Percentiles rank a stretch among this genome's conserved stretches.
Conservation (phyloP, 1,284 basidiomycete genomes). For the Austropuccinia psidii region DNA sequence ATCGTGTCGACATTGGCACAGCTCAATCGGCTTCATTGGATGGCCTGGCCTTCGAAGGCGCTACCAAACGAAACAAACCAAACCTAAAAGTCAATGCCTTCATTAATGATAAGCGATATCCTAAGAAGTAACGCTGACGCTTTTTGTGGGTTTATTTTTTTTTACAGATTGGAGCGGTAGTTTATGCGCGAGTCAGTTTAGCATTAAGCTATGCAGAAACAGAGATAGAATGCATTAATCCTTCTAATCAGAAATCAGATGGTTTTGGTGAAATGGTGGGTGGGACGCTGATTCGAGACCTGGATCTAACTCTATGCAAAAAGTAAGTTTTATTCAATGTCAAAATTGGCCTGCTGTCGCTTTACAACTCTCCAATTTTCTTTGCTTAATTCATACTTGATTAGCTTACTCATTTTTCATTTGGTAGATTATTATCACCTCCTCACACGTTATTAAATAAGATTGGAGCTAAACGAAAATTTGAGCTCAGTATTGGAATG, state of each 20-base stretch:
- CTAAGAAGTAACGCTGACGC: not conserved
- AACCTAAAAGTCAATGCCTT: conserved; percentile 61
- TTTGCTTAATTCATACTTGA: no score
- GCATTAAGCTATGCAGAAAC: conserved; percentile 85
- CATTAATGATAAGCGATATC: not conserved
- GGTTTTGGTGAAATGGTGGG: conserved; percentile 74
- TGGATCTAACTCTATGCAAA: conserved; percentile 64
- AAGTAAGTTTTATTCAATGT: conserved; percentile 61
- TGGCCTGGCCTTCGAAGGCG: conserved; percentile 73
- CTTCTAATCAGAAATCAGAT: conserved; percentile 69
- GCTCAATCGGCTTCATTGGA: conserved; percentile 68
- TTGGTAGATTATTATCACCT: conserved; percentile 60
- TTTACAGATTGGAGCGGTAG: conserved; percentile 63
- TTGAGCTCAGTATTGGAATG: conserved; percentile 68
- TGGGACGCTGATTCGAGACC: conserved; percentile 56
- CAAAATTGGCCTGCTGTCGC: no score
- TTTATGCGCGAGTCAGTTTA: conserved; percentile 73
- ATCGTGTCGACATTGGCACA: conserved; percentile 71
- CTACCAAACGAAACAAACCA: conserved; percentile 72
- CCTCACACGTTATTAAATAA: conserved; percentile 59
- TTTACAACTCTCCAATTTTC: not conserved
- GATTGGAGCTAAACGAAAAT: conserved; percentile 66
- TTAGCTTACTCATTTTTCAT: no score
- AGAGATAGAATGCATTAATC: conserved; percentile 77
- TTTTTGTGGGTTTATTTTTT: not conserved